phyloP scores from a whole-genome alignment of 495 filamentous ascomycete species.

The Penicillium turbatum region DNA sequence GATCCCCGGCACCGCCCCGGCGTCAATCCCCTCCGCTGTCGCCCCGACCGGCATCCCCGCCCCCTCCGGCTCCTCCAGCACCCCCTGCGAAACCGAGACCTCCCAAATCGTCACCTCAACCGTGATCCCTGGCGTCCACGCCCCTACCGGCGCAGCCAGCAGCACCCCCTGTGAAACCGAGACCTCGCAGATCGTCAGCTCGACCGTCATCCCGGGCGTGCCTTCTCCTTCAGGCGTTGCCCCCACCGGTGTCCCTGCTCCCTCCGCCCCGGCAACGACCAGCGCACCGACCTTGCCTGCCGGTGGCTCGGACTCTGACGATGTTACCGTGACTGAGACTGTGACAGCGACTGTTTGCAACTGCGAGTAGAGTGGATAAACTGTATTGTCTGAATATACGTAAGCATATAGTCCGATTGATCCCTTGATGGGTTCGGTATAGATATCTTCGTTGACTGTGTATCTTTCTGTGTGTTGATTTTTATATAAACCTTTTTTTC shows the following conservation, averaged over 20 bases:
- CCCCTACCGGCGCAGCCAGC: neutral
- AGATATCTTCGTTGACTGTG: too few relatives aligned
- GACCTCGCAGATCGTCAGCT: slow-evolving; percentile 11
- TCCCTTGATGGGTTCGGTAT: too few relatives aligned
- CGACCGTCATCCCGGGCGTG: slow-evolving; percentile 6
- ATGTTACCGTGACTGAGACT: slow-evolving; percentile 29
- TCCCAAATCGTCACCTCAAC: too few relatives aligned
- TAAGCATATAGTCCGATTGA: too few relatives aligned
- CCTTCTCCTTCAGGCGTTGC: neutral
- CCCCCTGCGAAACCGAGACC: slow-evolving; percentile 1
- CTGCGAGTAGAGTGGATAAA: slow-evolving; percentile 19
- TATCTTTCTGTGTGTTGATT: too few relatives aligned
- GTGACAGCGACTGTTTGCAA: slow-evolving; percentile 30
- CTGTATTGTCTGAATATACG: too few relatives aligned
- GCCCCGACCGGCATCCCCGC: too few relatives aligned
- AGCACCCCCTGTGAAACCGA: slow-evolving; percentile 20
- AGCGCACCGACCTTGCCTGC: slow-evolving; percentile 7
- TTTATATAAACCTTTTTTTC: too few relatives aligned
- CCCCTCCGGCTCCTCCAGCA: neutral
- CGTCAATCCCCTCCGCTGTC: too few relatives aligned
- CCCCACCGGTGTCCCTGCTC: neutral
- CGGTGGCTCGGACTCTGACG: neutral
- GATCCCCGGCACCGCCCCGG: too few relatives aligned
- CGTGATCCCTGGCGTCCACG: neutral
- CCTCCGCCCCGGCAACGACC: slow-evolving; percentile 15